Percentiles rank a stretch among this genome's conserved stretches.
Evolutionary conservation across 2,329 filamentous ascomycete species (phyloP).

Genomic region (Didymellaceae sp.): DNA sequence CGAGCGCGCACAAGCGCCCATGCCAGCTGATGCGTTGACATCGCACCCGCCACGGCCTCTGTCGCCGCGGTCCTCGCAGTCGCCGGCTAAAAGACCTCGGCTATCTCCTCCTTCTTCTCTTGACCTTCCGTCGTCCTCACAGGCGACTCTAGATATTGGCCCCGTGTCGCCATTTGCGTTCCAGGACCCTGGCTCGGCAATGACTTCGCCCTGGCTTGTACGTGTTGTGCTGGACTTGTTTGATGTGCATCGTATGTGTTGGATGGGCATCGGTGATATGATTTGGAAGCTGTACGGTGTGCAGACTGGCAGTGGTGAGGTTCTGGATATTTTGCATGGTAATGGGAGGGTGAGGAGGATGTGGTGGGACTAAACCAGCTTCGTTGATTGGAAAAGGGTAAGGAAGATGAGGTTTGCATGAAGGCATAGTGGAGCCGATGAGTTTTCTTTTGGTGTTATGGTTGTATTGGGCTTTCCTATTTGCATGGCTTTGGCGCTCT

Average conservation of each 20-base stretch:
- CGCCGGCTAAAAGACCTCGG: slow-evolving; percentile 1
- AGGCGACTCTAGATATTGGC: not conserved
- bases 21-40: slow-evolving; percentile 4
- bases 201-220: slow-evolving; percentile 47
- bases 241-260: slow-evolving; percentile 44
- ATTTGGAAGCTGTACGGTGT: slow-evolving; percentile 45
- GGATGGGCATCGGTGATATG: slow-evolving; percentile 47
- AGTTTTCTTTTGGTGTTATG: not conserved
- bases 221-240: slow-evolving; percentile 46
- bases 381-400: not conserved
- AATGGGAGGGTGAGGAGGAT: slow-evolving; percentile 42
- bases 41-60: slow-evolving; percentile 1
- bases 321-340: slow-evolving; percentile 43
- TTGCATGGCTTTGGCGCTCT: slow-evolving; percentile 3
- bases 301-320: slow-evolving; percentile 42
- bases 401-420: not conserved
- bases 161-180: slow-evolving; percentile 35
- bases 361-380: slow-evolving; percentile 45
- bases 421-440: not conserved
- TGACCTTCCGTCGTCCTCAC: not conserved
- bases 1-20: not conserved
- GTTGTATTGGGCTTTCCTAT: not conserved
- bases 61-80: not conserved
- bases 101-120: not conserved
- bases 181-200: slow-evolving; percentile 36